These are phyloP conservation scores for Rhizopus sp. DNA, from an alignment of 371 early-diverging fungal genomes.

Conservation along the genomic window DNA sequence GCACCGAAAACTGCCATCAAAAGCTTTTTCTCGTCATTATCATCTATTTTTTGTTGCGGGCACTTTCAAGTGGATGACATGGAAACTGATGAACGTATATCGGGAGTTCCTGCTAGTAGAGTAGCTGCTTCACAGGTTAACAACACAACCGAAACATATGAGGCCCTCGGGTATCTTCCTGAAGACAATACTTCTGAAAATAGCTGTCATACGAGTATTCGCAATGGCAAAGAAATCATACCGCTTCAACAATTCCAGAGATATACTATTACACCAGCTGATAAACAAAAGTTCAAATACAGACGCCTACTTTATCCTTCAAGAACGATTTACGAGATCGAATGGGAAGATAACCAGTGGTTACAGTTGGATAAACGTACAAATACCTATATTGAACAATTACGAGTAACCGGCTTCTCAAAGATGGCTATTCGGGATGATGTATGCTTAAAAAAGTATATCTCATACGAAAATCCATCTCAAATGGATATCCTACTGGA, in stretches of 20 bases:
- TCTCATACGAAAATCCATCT: conserved; percentile 13
- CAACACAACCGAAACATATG: background rate
- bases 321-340: conserved; percentile 19
- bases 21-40: background rate
- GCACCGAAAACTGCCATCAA: background rate
- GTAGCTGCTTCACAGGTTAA: background rate
- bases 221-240: conserved; percentile 13
- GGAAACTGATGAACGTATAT: background rate
- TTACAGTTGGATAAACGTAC: conserved; percentile 14
- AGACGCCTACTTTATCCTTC: conserved; percentile 13
- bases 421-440: conserved; percentile 19
- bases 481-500: conserved; percentile 18
- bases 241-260: conserved; percentile 21
- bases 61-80: background rate
- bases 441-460: conserved; percentile 10
- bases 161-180: background rate
- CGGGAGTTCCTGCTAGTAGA: background rate
- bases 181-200: background rate
- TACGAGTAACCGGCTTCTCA: conserved; percentile 15
- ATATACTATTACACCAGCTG: conserved; percentile 18
- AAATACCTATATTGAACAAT: conserved; percentile 16
- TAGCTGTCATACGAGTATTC: background rate
- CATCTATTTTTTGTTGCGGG: too few relatives aligned
- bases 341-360: conserved; percentile 29
- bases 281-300: conserved; percentile 12